phyloP scores from a whole-genome alignment of 768 basidiomycete species.

The Mycena vitilis region DNA sequence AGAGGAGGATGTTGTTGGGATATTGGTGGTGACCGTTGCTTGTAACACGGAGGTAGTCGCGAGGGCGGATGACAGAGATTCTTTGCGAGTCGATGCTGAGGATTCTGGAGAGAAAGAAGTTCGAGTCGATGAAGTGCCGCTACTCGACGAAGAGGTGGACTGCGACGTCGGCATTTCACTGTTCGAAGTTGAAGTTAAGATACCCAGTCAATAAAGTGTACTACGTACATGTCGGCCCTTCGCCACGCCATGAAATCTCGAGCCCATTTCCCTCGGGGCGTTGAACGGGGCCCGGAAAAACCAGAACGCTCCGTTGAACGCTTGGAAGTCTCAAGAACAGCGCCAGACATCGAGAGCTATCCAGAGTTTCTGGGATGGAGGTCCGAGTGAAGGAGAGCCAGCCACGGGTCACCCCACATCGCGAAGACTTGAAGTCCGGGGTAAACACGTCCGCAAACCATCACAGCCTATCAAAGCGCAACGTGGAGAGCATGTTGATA shows the following conservation, averaged over 20 bases:
- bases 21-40: not conserved
- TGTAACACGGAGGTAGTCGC: not conserved
- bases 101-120: not conserved
- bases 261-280: not conserved
- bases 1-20: not conserved
- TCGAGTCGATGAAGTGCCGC: not conserved
- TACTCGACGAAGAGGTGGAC: not conserved
- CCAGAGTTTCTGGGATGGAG: slow-evolving; percentile 13
- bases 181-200: not conserved
- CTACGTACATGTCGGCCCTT: slow-evolving; percentile 14
- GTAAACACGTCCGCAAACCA: not conserved
- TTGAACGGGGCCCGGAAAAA: not conserved
- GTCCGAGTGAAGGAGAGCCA: slow-evolving; percentile 15
- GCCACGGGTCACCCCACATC: slow-evolving; percentile 1
- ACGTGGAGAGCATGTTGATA: slow-evolving; percentile 21
- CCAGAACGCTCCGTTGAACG: slow-evolving; percentile 5
- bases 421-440: slow-evolving; percentile 7
- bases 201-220: not conserved
- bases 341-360: slow-evolving; percentile 13
- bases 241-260: not conserved
- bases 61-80: not conserved
- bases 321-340: not conserved
- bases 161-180: not conserved
- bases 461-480: not conserved
- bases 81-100: not conserved